A percentile compares a stretch with the other conserved stretches of the same genome.
Conservation (phyloP, 73 alveolate species). For the Paramecium bursaria region DNA sequence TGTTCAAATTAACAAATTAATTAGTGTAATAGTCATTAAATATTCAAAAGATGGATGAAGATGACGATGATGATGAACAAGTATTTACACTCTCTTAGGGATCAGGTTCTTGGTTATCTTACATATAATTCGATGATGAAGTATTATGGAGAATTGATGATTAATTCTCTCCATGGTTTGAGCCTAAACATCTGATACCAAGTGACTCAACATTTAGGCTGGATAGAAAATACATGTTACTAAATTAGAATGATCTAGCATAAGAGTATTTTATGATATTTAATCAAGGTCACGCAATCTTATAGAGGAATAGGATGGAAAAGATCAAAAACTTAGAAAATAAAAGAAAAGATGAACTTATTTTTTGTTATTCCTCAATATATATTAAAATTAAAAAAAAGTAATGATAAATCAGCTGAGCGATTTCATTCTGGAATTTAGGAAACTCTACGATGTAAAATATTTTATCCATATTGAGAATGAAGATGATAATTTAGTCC, state of each 20-base stretch:
- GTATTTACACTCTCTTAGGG: constrained; percentile 30
- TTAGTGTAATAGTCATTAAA: constrained; percentile 53
- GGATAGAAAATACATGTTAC: constrained; percentile 4
- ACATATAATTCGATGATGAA: constrained; percentile 42
- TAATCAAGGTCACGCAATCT: too few species aligned
- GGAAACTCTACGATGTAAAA: too few species aligned
- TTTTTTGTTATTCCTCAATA: too few species aligned
- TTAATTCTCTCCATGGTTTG: constrained; percentile 24
- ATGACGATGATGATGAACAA: constrained; percentile 49
- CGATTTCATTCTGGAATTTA: too few species aligned
- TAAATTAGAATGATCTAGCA: constrained; percentile 17
- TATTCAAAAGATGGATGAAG: constrained; percentile 57
- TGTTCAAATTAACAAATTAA: constrained; percentile 48
- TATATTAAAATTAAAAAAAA: too few species aligned
- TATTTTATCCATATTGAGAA: too few species aligned
- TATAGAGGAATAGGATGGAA: too few species aligned
- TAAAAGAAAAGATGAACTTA: too few species aligned
- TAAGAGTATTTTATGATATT: too few species aligned
- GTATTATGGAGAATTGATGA: constrained; percentile 55
- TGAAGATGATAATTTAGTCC: too few species aligned
- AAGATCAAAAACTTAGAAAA: too few species aligned
- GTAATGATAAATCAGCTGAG: too few species aligned
- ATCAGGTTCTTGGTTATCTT: constrained; percentile 61
- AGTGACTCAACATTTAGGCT: constrained; percentile 50
- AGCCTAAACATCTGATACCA: constrained; percentile 11